Evolutionary conservation across 2,329 filamentous ascomycete species (phyloP), one percentile per base, ranked within the genome.

Genomic region (Botrytis cinerea): DNA sequence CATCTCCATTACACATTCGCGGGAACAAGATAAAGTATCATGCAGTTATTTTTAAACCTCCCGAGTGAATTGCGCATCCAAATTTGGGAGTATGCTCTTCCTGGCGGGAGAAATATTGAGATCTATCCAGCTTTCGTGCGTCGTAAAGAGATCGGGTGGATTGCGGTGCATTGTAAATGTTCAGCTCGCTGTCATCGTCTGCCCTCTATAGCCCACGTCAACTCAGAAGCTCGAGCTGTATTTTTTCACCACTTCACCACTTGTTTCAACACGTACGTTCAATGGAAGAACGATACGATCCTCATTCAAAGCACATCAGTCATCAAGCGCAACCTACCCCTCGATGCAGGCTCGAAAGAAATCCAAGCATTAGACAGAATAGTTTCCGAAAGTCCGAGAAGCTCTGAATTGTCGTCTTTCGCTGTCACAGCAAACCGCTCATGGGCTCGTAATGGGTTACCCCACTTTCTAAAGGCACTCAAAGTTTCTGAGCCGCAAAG

Each of bases 231-330:
- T 22, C 16, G 48, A 20, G 38, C 16, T 51, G 28, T 69, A 14
- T 69, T 43, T 51, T 43, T 69, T 16, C 20, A 18, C 40, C 66
- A 43, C 35, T 69, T 69, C 10, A 43, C 66, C 16, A 57, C 40
- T 43, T 69, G 46, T n/a, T 69, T 69, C 66, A 18, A 69, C 40
- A 57, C 66, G 9, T 69, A 69, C 18, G 40, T 57, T 22, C 46
- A 57, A 69, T 57, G 46, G 66, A 40, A 43, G 12, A 54, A 57
- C 25, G 66, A 69, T 20, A 69, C 66, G 10, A 57, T 69, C 48
- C 38, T 69, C 28, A 14, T 69, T 20, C 66, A 69, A 54, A 38
- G 63, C 12, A 66, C 45, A 38, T 64, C 62, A 22, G 62, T 46
- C 28, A 35, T 64, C 20, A 48, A 25, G 12, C 14, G n/a, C 20